A percentile compares a stretch with the other conserved stretches of the same genome.
These are phyloP conservation scores for Tephrocybe rancida DNA, from an alignment of 768 basidiomycete genomes.

Conservation along the genomic window DNA sequence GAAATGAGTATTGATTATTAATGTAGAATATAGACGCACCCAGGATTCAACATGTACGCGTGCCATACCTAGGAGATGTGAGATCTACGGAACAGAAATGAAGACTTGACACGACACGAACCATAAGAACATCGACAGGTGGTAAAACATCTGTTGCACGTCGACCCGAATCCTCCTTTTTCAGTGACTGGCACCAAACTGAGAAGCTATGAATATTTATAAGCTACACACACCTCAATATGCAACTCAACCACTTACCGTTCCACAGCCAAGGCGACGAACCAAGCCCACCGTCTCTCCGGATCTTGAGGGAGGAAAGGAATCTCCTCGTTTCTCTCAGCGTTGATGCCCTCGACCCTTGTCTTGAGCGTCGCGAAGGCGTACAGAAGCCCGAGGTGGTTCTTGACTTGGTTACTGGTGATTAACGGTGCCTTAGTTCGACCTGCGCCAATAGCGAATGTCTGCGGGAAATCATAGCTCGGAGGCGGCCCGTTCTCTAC, in stretches of 20 bases:
- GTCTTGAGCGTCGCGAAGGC: constrained; percentile 32
- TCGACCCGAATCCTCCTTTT: constrained; percentile 1
- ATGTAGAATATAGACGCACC: neutral
- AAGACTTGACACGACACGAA: constrained; percentile 5
- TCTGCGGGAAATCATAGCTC: constrained; percentile 29
- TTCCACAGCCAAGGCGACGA: constrained; percentile 39
- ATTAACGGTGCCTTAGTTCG: constrained; percentile 29
- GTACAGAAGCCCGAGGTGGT: constrained; percentile 35
- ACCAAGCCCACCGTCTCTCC: constrained; percentile 35
- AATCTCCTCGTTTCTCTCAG: neutral
- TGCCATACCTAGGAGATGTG: neutral
- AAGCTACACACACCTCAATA: constrained; percentile 16
- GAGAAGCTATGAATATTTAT: neutral
- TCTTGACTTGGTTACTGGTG: constrained; percentile 28
- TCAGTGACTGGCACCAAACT: constrained; percentile 2
- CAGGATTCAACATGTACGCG: constrained; percentile 2
- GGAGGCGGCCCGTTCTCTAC: constrained; percentile 19
- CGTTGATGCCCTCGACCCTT: constrained; percentile 19
- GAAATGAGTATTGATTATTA: neutral
- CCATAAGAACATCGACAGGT: constrained; percentile 41
- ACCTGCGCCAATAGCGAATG: constrained; percentile 28
- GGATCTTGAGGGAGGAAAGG: constrained; percentile 21
- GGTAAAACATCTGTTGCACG: constrained; percentile 26
- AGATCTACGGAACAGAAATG: neutral
- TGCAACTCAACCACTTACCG: constrained; percentile 27